Evolutionary conservation across 192 early-diverging fungal genomes (phyloP), one percentile per base, ranked within the genome.

Genomic region (Paraglomus brasilianum): DNA sequence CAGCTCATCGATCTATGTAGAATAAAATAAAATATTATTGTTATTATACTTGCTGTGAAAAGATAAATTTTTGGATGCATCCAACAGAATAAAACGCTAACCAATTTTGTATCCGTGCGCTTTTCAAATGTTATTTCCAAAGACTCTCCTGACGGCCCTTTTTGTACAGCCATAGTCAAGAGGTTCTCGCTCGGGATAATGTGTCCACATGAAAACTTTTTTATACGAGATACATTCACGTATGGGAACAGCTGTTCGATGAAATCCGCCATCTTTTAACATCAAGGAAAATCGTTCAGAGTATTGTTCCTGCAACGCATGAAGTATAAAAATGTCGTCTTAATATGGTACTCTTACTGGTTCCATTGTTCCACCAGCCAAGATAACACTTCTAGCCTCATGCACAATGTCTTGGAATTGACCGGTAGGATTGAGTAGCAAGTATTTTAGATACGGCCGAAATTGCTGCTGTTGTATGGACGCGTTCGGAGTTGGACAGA

Each of bases 321-420:
- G 22, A 44, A 7, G 76, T 74, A 1, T 71, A 62, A 41, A 75
- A 63, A 59, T 74, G 73, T 55, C 67, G 71, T 15, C 74, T 41
- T 11, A 13, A 9, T 10, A 9, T 22, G 11, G 7, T 59, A 38
- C 8, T 61, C 81, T 73, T 30, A 93, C 87, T 1, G 94, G 95
- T 68, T 88, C 86, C 91, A 98, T 93, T 0, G 96, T 98, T 19
- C 96, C 96, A 65, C 96, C 95, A 0, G 93, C 92, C 22, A 98
- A 76, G 8, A 98, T 75, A 0, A 98, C 86, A 39, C 90, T 87
- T 45, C 91, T 79, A 0, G 94, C 89, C 50, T 96, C 89, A 6
- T 85, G 75, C 5, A 95, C 87, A 11, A 98, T 82, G 15, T 83
- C 82, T 57, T 81, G 75, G 73, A 98, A 96, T 6, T 80, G 78